Percentiles rank a stretch among this genome's conserved stretches.
Evolutionary conservation across 1,284 basidiomycete genomes (phyloP).

Genomic region (Spongiforma sp.): DNA sequence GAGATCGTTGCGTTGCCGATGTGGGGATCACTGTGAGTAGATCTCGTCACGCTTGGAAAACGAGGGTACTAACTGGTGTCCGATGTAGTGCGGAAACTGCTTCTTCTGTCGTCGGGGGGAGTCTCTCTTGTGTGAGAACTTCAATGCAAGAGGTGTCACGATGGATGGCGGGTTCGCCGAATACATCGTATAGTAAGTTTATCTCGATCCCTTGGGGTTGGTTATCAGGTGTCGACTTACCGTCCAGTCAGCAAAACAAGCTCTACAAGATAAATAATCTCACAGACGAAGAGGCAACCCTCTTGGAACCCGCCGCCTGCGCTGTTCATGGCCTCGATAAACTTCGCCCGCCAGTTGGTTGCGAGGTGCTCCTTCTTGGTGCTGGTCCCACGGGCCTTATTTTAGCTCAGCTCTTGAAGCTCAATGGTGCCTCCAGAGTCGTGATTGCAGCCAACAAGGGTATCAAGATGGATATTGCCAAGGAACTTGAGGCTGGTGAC

Average conservation of each 20-base stretch:
- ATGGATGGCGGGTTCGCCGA: slow-evolving; percentile 86
- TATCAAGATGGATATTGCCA: slow-evolving; percentile 85
- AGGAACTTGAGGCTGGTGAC: slow-evolving; percentile 75
- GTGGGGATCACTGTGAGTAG: slow-evolving; percentile 60
- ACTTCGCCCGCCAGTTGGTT: slow-evolving; percentile 76
- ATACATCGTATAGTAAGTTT: slow-evolving; percentile 76
- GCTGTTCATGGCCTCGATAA: slow-evolving; percentile 90
- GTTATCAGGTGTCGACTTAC: not conserved
- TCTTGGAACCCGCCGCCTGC: slow-evolving; percentile 89
- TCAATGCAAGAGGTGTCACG: slow-evolving; percentile 77
- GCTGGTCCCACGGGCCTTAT: slow-evolving; percentile 85
- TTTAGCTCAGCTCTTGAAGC: slow-evolving; percentile 83
- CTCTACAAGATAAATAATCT: slow-evolving; percentile 86
- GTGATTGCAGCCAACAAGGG: slow-evolving; percentile 86
- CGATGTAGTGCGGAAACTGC: slow-evolving; percentile 71
- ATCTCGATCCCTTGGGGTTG: not conserved
- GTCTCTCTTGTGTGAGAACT: slow-evolving; percentile 79
- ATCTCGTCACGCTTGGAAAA: not conserved
- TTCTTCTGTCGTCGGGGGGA: slow-evolving; percentile 85
- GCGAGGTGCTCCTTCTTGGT: slow-evolving; percentile 79
- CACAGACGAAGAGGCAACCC: slow-evolving; percentile 85
- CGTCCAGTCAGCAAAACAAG: slow-evolving; percentile 63
- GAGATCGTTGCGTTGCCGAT: slow-evolving; percentile 85
- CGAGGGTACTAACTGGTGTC: slow-evolving; percentile 7
- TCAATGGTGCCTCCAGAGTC: slow-evolving; percentile 79